These are phyloP conservation scores for Entelexis sorbosivorans DNA, from an alignment of 1,139 yeast species.

Conservation along the genomic window DNA sequence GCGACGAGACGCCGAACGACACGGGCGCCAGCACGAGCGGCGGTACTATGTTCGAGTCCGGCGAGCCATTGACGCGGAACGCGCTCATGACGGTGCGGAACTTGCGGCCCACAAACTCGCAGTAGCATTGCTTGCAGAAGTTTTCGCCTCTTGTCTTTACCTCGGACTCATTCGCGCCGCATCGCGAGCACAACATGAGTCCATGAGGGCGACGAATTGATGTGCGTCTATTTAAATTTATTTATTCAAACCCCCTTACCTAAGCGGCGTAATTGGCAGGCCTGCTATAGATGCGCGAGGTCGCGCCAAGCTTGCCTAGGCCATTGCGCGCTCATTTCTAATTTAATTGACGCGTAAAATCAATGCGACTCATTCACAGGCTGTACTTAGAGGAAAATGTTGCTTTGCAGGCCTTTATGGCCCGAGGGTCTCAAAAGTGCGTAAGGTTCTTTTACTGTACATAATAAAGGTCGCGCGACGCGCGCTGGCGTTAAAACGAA, in stretches of 20 bases:
- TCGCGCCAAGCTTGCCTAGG: too few species aligned
- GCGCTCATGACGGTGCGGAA: constrained; percentile 72
- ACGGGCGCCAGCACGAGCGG: constrained; percentile 34
- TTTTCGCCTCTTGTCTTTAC: constrained; percentile 39
- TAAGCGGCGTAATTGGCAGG: neutral
- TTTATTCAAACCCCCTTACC: neutral
- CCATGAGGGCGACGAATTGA: neutral
- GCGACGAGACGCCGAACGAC: constrained; percentile 55
- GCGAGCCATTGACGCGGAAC: constrained; percentile 49
- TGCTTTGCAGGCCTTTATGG: too few species aligned
- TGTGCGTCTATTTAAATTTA: too few species aligned
- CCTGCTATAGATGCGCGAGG: neutral
- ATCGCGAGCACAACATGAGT: constrained; percentile 14
- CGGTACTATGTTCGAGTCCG: constrained; percentile 33
- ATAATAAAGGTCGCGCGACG: too few species aligned
- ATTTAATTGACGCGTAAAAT: too few species aligned
- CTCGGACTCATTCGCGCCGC: constrained; percentile 6
- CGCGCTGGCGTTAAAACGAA: constrained; percentile 26
- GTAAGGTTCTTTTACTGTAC: too few species aligned
- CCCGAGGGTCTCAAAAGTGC: too few species aligned
- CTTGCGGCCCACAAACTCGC: constrained; percentile 61
- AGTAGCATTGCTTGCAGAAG: constrained; percentile 45
- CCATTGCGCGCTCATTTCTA: too few species aligned
- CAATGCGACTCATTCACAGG: too few species aligned
- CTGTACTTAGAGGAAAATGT: too few species aligned